Evolutionary conservation across 257 asterid species (phyloP), one percentile per base, ranked within the genome.

Genomic region (Marsdenia floribunda): DNA sequence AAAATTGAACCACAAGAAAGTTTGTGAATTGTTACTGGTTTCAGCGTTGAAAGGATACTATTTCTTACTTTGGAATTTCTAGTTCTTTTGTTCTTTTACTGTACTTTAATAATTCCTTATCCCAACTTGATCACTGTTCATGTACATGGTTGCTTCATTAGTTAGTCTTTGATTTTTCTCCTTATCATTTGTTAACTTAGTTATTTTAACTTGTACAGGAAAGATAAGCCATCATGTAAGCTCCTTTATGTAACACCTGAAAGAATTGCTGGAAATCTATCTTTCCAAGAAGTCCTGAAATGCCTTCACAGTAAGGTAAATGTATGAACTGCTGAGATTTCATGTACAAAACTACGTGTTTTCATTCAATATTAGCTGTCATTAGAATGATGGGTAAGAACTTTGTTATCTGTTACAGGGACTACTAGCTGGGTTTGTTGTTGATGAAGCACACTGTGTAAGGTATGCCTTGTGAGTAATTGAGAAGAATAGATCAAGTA

Each of bases 381-480:
- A 46, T 72, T 68, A 74, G 44, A 6, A 35, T 57, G 15, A 58
- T 71, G 64, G 69, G 79, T 69, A 53, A 29, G 68, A 71, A 53
- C 55, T 52, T 61, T 54, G 26, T 53, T 44, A 70, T 63, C 71
- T 79, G 71, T 83, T 80, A 73, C 96, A 95, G 99, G 96, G 98
- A 64, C 89, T 79, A 65, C 81, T 95, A 79, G 96, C 96, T 68
- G 98, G 96, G 77, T 95, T 95, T 87, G 91, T 90, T 74, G 86
- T 92, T 82, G 99, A 95, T 85, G 99, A 95, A 88, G 98, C 99
- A 78, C 99, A 95, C 82, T 95, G 98, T 86, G 83, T 92, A 77
- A 95, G 99, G 99, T 92, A 83, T 78, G 77, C 70, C 74, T 72
- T 44, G 38, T 26, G 60, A 29, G 10, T 37, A 55, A 40, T 13